phyloP scores from a whole-genome alignment of 1,139 yeast species.

The Diutina scorzettiae region DNA sequence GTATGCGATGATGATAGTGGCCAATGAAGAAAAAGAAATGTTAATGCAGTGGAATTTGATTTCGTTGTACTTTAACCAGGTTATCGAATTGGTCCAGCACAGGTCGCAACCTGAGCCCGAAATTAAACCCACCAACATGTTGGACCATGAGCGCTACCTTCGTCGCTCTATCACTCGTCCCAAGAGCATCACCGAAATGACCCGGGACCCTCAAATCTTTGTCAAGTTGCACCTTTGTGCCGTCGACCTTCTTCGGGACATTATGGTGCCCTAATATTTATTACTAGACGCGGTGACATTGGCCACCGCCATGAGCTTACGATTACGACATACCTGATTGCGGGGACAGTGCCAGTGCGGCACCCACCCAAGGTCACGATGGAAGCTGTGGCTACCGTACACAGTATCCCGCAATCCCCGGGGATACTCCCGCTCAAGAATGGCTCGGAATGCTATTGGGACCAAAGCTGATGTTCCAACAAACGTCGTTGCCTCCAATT shows the following conservation, averaged over 20 bases:
- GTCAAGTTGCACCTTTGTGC: conserved; percentile 60
- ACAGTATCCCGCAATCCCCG: conserved; percentile 13
- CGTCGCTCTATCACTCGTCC: conserved; percentile 44
- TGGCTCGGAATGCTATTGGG: conserved; percentile 24
- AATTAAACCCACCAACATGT: conserved; percentile 7
- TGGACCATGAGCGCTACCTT: conserved; percentile 42
- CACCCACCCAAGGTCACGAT: not conserved
- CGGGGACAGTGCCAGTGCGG: not conserved
- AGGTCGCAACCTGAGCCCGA: conserved; percentile 19
- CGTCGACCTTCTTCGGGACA: conserved; percentile 29
- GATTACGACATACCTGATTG: not conserved
- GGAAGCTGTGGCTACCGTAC: not conserved
- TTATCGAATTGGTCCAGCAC: conserved; percentile 37
- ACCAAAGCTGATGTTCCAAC: conserved; percentile 42
- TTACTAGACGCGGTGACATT: not conserved
- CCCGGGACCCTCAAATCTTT: conserved; percentile 49
- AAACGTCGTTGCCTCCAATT: conserved; percentile 29
- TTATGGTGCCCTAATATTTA: too few species aligned
- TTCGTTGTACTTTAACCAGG: conserved; percentile 35
- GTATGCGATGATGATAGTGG: conserved; percentile 51
- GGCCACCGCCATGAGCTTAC: not conserved
- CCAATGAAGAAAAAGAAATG: conserved; percentile 44
- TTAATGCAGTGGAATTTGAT: conserved; percentile 49
- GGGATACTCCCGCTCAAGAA: conserved; percentile 33
- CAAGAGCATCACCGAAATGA: conserved; percentile 44